Percentiles rank a stretch among this genome's conserved stretches.
These are phyloP conservation scores for Balakata baccata DNA, from an alignment of 345 rosid species.

Conservation along the genomic window DNA sequence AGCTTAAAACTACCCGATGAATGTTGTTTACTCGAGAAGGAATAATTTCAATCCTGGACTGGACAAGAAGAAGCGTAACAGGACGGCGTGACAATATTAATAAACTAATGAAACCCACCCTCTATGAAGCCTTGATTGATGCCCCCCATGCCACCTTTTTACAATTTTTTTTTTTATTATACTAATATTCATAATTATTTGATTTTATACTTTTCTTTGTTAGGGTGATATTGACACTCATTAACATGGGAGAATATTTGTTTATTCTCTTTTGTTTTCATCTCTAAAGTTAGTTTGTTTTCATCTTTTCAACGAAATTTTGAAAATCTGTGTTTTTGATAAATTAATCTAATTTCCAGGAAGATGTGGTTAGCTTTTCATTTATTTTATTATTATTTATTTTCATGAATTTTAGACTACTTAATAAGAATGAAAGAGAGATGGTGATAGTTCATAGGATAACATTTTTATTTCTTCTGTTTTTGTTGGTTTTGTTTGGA, in stretches of 20 bases:
- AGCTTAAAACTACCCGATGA: neutral
- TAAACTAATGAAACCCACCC: no score
- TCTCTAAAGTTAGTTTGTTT: conserved; percentile 37
- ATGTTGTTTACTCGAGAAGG: conserved; percentile 10
- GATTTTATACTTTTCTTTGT: no score
- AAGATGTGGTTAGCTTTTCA: conserved; percentile 11
- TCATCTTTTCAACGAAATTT: conserved; percentile 18
- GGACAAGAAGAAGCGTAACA: conserved; percentile 33
- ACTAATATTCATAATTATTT: no score
- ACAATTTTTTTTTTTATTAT: no score
- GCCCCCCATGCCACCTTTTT: no score
- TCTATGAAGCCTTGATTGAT: no score
- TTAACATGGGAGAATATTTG: conserved; percentile 40
- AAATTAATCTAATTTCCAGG: conserved; percentile 22
- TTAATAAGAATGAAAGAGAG: no score
- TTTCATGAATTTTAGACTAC: conserved; percentile 22
- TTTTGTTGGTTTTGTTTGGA: no score
- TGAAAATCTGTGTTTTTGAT: neutral
- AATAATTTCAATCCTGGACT: conserved; percentile 33
- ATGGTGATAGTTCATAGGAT: no score
- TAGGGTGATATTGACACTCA: conserved; percentile 50
- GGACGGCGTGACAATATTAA: conserved; percentile 29
- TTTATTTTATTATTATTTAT: conserved; percentile 19
- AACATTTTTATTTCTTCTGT: neutral
- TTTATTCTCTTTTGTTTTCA: conserved; percentile 23